Base-by-base conservation (phyloP, 2,329 filamentous ascomycete genomes). In the Scopulariopsis brevicaulis region DNA sequence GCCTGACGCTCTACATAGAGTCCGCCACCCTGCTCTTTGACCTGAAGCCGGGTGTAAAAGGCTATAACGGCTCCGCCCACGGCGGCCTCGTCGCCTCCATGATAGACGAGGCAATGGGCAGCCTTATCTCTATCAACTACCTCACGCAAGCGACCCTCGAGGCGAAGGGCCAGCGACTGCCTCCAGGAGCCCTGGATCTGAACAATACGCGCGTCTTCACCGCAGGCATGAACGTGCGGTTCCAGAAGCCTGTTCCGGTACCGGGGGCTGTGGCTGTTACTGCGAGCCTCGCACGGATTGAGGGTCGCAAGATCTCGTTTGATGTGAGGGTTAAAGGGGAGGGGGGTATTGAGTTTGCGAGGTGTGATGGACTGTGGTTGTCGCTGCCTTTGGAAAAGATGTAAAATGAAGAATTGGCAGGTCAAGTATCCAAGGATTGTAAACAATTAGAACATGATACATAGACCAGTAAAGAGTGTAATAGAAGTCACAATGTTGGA, bases 91-190 rank as follows among this genome's bases (percentile, higher is more conserved):
- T 64, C 12, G 48, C 60, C 8, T 54, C 62, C 10, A 10, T 66
- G 10, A 62, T 68, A 18, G 67, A 68, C 60, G 67, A 69, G 58
- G 63, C 63, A 40, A 68, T 68, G 66, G 65, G 64, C 25, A 55
- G 54, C 28, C 55, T 68, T 34, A 55, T 66, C 22, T 61, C 63
- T 25, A 50, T 60, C 54, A 67, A 66, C 51, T 58, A 63, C 53
- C 37, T 62, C 34, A 54, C 58, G 4, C 60, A 63, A 48, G n/a
- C 51, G 1, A n/a, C 55, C 24, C 56, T 53, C 12, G 58, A 59
- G 24, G 54, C 40, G 1, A 56, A 59, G 24, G 46, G 46, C 1
- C 58, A 59, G 12, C 28, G 37, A n/a, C 56, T 63, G 18, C 60
- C 63, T 1, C 15, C 37, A 10, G 57, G 57, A 10, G 52, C 60